These are phyloP conservation scores for Nymphaea thermarum DNA, from an alignment of 164 flowering plant species.

Conservation along the genomic window DNA sequence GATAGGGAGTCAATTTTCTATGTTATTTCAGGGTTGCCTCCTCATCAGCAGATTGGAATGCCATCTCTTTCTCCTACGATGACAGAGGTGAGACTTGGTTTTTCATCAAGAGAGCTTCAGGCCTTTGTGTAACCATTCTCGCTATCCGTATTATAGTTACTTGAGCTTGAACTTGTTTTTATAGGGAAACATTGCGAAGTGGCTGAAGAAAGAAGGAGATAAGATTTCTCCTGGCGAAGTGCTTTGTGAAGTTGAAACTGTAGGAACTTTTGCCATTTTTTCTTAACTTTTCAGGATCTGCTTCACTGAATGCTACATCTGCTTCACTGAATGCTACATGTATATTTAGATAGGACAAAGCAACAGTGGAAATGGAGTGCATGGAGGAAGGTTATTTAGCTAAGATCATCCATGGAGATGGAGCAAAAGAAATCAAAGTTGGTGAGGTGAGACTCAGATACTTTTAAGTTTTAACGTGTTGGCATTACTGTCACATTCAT, in stretches of 20 bases:
- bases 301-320: not conserved
- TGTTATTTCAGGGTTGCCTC: slow-evolving; percentile 65
- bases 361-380: slow-evolving; percentile 98
- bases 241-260: slow-evolving; percentile 98
- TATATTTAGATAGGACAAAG: slow-evolving; percentile 59
- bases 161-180: slow-evolving; percentile 2
- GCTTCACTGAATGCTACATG: not conserved
- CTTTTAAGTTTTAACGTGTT: not conserved
- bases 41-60: slow-evolving; percentile 97
- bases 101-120: not conserved
- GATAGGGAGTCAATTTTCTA: not conserved
- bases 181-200: slow-evolving; percentile 92
- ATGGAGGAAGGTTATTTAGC: slow-evolving; percentile 99
- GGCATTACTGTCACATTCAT: no score
- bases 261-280: slow-evolving; percentile 17
- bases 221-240: slow-evolving; percentile 89
- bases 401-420: slow-evolving; percentile 76
- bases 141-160: not conserved
- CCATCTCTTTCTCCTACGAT: slow-evolving; percentile 98
- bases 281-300: not conserved
- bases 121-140: not conserved
- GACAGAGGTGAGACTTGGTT: slow-evolving; percentile 54
- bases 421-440: slow-evolving; percentile 83
- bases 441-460: slow-evolving; percentile 58
- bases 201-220: slow-evolving; percentile 98